phyloP scores from a whole-genome alignment of 208 protist species.

The Trypanosoma melophagium region DNA sequence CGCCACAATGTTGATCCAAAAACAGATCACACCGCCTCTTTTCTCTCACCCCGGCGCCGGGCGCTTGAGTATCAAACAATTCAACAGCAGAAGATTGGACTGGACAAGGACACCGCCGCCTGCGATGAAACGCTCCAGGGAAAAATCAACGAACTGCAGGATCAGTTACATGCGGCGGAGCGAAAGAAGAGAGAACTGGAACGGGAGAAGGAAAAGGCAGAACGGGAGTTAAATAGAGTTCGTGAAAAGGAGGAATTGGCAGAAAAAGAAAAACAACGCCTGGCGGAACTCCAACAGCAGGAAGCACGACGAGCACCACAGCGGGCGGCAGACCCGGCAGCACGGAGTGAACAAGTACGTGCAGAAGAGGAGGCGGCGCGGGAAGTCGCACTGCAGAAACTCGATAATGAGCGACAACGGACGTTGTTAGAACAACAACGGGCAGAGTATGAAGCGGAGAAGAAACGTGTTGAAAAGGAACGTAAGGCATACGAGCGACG shows the following conservation, averaged over 20 bases:
- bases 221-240: constrained; percentile 33
- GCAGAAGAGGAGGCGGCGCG: constrained; percentile 55
- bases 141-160: constrained; percentile 40
- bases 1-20: not conserved
- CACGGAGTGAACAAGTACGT: constrained; percentile 51
- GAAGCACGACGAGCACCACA: constrained; percentile 38
- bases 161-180: constrained; percentile 33
- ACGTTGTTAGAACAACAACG: constrained; percentile 44
- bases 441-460: constrained; percentile 43
- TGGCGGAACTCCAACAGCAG: constrained; percentile 27
- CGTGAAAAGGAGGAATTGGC: constrained; percentile 27
- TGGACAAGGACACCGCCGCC: constrained; percentile 31
- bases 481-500: constrained; percentile 45
- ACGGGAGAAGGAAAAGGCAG: constrained; percentile 32
- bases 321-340: constrained; percentile 44
- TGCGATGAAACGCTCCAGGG: constrained; percentile 32
- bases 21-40: constrained; percentile 5
- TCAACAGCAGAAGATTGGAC: constrained; percentile 43
- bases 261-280: constrained; percentile 24
- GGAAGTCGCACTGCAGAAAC: constrained; percentile 41
- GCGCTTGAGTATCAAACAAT: constrained; percentile 70
- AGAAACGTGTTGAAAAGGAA: constrained; percentile 42
- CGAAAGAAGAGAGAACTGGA: constrained; percentile 32
- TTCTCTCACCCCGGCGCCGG: constrained; percentile 39
- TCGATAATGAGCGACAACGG: constrained; percentile 70